These are phyloP conservation scores for Daldinia sp. DNA, from an alignment of 2,329 filamentous ascomycete species.

Conservation along the genomic window DNA sequence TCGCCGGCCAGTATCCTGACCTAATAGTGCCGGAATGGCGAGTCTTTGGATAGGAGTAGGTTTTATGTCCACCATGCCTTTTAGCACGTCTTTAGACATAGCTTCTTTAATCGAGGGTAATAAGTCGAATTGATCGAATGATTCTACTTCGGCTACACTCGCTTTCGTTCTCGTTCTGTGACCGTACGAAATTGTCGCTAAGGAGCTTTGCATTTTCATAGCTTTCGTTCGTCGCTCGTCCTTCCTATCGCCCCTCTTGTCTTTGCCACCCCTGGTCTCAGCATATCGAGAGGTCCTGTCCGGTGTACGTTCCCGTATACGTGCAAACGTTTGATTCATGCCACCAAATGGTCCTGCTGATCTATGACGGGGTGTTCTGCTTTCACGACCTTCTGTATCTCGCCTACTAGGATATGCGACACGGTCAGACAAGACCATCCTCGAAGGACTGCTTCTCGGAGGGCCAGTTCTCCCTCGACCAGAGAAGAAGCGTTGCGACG, in stretches of 20 bases:
- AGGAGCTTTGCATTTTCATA: conserved; percentile 90
- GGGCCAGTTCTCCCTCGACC: conserved; percentile 51
- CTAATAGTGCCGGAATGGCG: conserved; percentile 84
- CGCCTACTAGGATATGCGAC: conserved; percentile 58
- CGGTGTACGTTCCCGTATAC: conserved; percentile 48
- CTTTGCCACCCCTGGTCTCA: conserved; percentile 34
- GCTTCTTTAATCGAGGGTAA: conserved; percentile 78
- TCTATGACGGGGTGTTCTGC: conserved; percentile 54
- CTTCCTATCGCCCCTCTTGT: conserved; percentile 52
- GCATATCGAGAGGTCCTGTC: conserved; percentile 31
- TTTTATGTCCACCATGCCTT: conserved; percentile 77
- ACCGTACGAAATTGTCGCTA: conserved; percentile 82
- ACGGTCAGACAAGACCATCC: conserved; percentile 69
- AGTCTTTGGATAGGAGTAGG: conserved; percentile 92
- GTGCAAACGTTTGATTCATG: conserved; percentile 67
- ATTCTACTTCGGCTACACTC: conserved; percentile 72
- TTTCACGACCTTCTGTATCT: conserved; percentile 50
- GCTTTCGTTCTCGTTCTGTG: conserved; percentile 60
- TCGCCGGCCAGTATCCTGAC: conserved; percentile 60
- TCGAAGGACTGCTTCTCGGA: conserved; percentile 63
- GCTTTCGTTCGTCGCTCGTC: conserved; percentile 75
- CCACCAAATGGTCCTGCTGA: conserved; percentile 65
- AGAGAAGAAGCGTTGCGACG: conserved; percentile 43
- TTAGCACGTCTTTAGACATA: conserved; percentile 78
- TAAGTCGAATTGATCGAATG: conserved; percentile 84